phyloP scores from a whole-genome alignment of 805 yeast genomes.

The Starmerella vitae region DNA sequence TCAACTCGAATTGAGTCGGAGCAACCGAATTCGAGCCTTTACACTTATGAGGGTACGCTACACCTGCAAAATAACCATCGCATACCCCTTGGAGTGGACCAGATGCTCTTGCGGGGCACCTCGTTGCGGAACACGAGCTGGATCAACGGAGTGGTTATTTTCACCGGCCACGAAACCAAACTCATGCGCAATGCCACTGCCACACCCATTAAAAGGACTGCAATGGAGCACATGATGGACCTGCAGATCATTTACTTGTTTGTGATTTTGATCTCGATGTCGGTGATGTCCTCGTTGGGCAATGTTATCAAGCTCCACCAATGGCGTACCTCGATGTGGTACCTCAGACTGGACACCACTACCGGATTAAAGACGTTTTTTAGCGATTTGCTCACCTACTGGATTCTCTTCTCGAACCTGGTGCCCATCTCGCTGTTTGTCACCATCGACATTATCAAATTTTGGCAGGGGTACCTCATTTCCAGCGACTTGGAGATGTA shows the following conservation, averaged over 20 bases:
- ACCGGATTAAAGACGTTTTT: slow-evolving; percentile 62
- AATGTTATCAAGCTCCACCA: slow-evolving; percentile 60
- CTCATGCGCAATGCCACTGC: slow-evolving; percentile 98
- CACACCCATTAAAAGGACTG: slow-evolving; percentile 92
- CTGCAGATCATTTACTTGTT: slow-evolving; percentile 82
- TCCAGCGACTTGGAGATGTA: slow-evolving; percentile 92
- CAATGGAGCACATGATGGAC: slow-evolving; percentile 90
- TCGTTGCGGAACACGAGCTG: slow-evolving; percentile 86
- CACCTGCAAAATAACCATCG: slow-evolving; percentile 27
- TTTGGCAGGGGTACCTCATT: slow-evolving; percentile 87
- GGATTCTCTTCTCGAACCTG: slow-evolving; percentile 91
- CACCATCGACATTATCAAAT: slow-evolving; percentile 89
- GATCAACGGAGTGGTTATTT: slow-evolving; percentile 86
- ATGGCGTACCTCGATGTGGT: slow-evolving; percentile 41
- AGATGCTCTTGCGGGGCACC: slow-evolving; percentile 86
- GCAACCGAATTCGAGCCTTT: slow-evolving; percentile 84
- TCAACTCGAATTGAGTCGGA: slow-evolving; percentile 60
- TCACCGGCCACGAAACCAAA: slow-evolving; percentile 97
- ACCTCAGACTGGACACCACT: slow-evolving; percentile 55
- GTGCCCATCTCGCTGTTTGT: slow-evolving; percentile 97
- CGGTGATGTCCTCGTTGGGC: slow-evolving; percentile 76
- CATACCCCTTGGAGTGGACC: slow-evolving; percentile 78
- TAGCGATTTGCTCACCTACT: slow-evolving; percentile 75
- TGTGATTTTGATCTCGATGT: slow-evolving; percentile 56
- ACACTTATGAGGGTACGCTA: slow-evolving; percentile 87